A percentile compares a stretch with the other conserved stretches of the same genome.
phyloP scores from a whole-genome alignment of 352 stramenopile genomes.

The Globisporangium carolinianum region DNA sequence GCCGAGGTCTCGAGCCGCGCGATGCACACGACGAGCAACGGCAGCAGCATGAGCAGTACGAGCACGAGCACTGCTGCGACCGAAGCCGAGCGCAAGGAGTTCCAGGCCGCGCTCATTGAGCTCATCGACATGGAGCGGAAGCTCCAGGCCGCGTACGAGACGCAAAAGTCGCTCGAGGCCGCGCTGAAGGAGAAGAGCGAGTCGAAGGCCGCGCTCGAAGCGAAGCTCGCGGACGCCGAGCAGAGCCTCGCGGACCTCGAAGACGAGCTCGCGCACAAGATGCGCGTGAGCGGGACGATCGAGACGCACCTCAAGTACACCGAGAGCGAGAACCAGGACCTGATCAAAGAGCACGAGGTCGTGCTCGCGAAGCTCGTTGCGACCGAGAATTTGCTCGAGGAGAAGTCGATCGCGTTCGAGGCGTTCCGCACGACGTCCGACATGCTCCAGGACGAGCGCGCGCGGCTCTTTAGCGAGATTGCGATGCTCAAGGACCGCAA shows the following conservation, averaged over 20 bases:
- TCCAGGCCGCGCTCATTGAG: slow-evolving; percentile 50
- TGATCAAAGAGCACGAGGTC: slow-evolving; percentile 35
- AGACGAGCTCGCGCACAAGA: slow-evolving; percentile 48
- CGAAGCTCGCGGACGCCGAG: slow-evolving; percentile 32
- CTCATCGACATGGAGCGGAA: slow-evolving; percentile 67
- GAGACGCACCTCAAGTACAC: slow-evolving; percentile 38
- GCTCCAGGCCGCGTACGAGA: slow-evolving; percentile 53
- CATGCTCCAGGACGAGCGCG: slow-evolving; percentile 56
- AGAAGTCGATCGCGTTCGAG: slow-evolving; percentile 60
- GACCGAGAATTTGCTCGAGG: slow-evolving; percentile 41
- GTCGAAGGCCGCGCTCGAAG: slow-evolving; percentile 38
- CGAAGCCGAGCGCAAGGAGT: slow-evolving; percentile 52
- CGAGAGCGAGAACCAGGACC: slow-evolving; percentile 39
- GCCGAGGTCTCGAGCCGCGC: slow-evolving; percentile 36
- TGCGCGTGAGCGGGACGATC: slow-evolving; percentile 39
- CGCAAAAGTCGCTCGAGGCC: slow-evolving; percentile 41
- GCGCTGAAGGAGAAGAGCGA: slow-evolving; percentile 44
- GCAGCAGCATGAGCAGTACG: slow-evolving; percentile 5
- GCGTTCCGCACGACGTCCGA: slow-evolving; percentile 49
- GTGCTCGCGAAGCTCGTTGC: slow-evolving; percentile 43
- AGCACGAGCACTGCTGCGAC: slow-evolving; percentile 12
- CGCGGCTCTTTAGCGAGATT: slow-evolving; percentile 47
- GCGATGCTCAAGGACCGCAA: slow-evolving; percentile 45
- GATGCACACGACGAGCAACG: background rate
- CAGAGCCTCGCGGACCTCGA: slow-evolving; percentile 45